Conservation (phyloP, 768 basidiomycete species). For the Mycena vitilis region DNA sequence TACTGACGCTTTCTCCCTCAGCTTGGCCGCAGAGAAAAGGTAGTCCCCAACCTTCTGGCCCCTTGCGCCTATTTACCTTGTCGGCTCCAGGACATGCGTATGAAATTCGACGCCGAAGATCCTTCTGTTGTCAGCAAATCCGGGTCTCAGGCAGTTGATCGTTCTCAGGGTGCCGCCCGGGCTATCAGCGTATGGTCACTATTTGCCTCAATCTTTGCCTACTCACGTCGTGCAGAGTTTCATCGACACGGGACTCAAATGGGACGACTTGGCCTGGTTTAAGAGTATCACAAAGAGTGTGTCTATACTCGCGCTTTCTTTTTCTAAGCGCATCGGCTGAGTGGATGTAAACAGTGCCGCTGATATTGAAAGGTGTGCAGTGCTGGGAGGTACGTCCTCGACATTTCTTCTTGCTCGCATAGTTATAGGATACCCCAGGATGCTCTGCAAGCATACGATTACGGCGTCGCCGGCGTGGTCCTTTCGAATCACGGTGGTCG, state of each 20-base stretch:
- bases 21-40: slow-evolving; percentile 91
- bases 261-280: slow-evolving; percentile 89
- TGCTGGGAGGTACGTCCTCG: slow-evolving; percentile 72
- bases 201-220: not conserved
- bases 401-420: not conserved
- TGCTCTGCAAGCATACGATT: slow-evolving; percentile 85
- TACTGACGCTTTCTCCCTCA: slow-evolving; percentile 1
- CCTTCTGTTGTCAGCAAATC: slow-evolving; percentile 66
- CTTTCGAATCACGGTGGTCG: slow-evolving; percentile 91
- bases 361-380: slow-evolving; percentile 92
- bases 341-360: slow-evolving; percentile 69
- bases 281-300: slow-evolving; percentile 78
- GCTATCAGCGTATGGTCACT: slow-evolving; percentile 82
- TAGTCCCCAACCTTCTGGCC: not conserved
- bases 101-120: slow-evolving; percentile 87
- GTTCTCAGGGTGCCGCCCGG: slow-evolving; percentile 92
- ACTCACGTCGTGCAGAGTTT: slow-evolving; percentile 72
- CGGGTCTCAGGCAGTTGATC: slow-evolving; percentile 72
- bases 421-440: slow-evolving; percentile 57
- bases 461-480: slow-evolving; percentile 78
- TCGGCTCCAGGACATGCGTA: slow-evolving; percentile 85
- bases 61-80: not conserved
- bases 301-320: not conserved
- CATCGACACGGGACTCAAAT: slow-evolving; percentile 91
- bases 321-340: not conserved